phyloP scores from a whole-genome alignment of 306 rosid genomes.

The Canavalia gladiata region DNA sequence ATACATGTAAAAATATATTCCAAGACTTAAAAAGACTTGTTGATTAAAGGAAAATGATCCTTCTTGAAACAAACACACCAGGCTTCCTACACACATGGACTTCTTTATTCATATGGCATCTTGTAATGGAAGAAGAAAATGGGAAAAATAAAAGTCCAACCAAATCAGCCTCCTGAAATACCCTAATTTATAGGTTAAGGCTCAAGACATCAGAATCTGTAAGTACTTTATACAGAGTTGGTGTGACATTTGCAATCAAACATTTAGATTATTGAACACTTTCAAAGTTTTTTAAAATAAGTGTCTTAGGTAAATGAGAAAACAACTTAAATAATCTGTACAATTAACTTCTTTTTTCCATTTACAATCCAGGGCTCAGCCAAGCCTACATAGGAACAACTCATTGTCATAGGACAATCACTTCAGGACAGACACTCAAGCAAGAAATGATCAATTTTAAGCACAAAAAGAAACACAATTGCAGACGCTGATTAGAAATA shows the following conservation, averaged over 20 bases:
- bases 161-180: slow-evolving; percentile 4
- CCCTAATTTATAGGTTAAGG: slow-evolving; percentile 10
- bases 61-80: neutral
- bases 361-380: slow-evolving; percentile 7
- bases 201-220: slow-evolving; percentile 5
- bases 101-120: neutral
- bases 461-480: slow-evolving; percentile 33
- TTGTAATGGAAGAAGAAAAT: neutral
- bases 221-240: neutral
- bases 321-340: neutral
- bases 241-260: slow-evolving; percentile 20
- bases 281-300: neutral
- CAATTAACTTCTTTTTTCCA: neutral
- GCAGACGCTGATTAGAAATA: slow-evolving; percentile 26
- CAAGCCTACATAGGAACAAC: slow-evolving; percentile 9
- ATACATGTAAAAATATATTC: neutral
- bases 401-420: slow-evolving; percentile 10
- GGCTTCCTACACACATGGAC: neutral
- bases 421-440: slow-evolving; percentile 3
- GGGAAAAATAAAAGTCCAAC: slow-evolving; percentile 4
- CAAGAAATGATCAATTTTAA: slow-evolving; percentile 23
- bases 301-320: neutral
- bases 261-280: neutral
- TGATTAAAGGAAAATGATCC: neutral
- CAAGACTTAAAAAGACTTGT: neutral